Percentiles rank a stretch among this genome's conserved stretches.
These are phyloP conservation scores for Rhizophagus clarus DNA, from an alignment of 192 early-diverging fungal species.

Conservation along the genomic window DNA sequence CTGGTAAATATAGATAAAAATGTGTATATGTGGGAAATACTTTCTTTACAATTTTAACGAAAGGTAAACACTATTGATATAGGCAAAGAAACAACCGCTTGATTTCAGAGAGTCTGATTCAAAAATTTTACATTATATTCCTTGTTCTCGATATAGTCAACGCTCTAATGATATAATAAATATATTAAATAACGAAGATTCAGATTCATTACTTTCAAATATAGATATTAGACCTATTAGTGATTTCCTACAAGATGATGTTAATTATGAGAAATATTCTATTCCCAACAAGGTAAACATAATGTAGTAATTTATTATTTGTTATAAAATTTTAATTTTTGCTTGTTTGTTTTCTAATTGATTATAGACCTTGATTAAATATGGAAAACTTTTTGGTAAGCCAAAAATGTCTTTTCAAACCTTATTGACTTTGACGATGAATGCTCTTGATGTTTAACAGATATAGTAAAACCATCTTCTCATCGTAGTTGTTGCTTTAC, in stretches of 20 bases:
- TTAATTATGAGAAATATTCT: slow-evolving; percentile 40
- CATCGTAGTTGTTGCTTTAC: slow-evolving; percentile 80
- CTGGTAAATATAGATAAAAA: slow-evolving; percentile 43
- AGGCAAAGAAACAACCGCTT: slow-evolving; percentile 18
- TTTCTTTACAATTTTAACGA: not conserved
- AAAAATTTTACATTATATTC: not conserved
- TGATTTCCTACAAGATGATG: slow-evolving; percentile 37
- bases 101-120: not conserved
- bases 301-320: not conserved
- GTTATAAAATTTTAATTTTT: not conserved
- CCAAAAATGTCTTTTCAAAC: not conserved
- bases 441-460: slow-evolving; percentile 15
- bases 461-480: slow-evolving; percentile 67
- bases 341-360: not conserved
- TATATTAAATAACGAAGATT: slow-evolving; percentile 14
- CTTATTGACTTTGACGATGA: no score
- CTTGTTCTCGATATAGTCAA: slow-evolving; percentile 10
- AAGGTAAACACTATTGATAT: not conserved
- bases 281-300: slow-evolving; percentile 48
- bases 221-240: slow-evolving; percentile 31
- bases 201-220: slow-evolving; percentile 32
- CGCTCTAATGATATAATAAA: slow-evolving; percentile 32
- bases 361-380: slow-evolving; percentile 48
- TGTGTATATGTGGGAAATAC: not conserved
- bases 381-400: slow-evolving; percentile 53